A percentile compares a stretch with the other conserved stretches of the same genome.
phyloP scores from a whole-genome alignment of 345 rosid species.

The Syzygium jambos region DNA sequence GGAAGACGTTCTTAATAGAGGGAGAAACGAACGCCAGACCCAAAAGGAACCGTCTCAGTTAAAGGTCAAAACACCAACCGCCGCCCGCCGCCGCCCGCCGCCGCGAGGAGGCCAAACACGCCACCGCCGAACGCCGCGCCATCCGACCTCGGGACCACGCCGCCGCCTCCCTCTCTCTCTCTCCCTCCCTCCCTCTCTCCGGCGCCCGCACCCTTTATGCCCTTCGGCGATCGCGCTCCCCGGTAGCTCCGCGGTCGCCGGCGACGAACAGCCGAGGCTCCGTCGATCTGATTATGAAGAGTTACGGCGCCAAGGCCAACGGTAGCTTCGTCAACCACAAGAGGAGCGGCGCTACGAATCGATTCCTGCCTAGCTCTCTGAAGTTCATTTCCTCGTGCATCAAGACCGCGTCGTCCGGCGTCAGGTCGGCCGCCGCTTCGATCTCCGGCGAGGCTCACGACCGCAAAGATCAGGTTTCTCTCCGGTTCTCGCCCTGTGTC shows the following conservation, averaged over 20 bases:
- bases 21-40: conserved; percentile 2
- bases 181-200: too few relatives aligned
- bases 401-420: conserved; percentile 91
- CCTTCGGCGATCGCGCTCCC: conserved; percentile 32
- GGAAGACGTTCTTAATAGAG: conserved; percentile 26
- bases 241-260: conserved; percentile 56
- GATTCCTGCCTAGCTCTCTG: conserved; percentile 66
- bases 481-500: background rate
- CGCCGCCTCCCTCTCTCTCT: too few relatives aligned
- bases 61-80: conserved; percentile 16
- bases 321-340: conserved; percentile 5
- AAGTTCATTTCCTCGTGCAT: conserved; percentile 83
- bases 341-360: conserved; percentile 12
- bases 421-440: conserved; percentile 86
- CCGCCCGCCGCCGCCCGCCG: conserved; percentile 20
- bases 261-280: conserved; percentile 6
- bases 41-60: conserved; percentile 8
- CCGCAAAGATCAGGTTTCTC: conserved; percentile 66
- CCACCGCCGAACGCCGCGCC: background rate
- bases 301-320: conserved; percentile 15
- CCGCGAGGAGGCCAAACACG: conserved; percentile 3
- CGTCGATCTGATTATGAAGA: conserved; percentile 3
- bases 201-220: conserved; percentile 20
- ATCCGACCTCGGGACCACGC: background rate
- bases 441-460: conserved; percentile 50